Evolutionary conservation across 2,329 filamentous ascomycete genomes (phyloP).

Genomic region (Ceratocystis papillata): DNA sequence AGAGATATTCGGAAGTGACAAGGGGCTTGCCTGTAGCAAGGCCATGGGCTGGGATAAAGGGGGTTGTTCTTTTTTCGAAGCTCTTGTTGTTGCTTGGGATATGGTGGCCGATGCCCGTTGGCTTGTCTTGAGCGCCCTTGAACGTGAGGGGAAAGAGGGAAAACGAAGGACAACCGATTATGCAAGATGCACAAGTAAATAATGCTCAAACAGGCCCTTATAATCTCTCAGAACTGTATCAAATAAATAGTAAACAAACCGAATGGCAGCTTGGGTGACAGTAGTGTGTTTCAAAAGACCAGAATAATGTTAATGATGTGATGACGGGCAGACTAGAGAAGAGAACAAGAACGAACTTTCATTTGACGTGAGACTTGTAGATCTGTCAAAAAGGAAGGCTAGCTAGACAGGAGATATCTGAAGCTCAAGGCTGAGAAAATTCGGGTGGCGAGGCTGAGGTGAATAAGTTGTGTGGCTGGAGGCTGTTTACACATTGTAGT

Average conservation of each 20-base stretch:
- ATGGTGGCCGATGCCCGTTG: not conserved
- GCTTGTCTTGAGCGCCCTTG: not conserved
- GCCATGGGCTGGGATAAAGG: not conserved
- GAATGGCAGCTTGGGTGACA: slow-evolving; percentile 6
- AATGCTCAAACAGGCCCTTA: not conserved
- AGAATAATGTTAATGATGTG: not conserved
- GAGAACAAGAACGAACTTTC: not conserved
- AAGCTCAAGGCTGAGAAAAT: not conserved
- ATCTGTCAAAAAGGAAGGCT: not conserved
- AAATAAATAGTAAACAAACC: not conserved
- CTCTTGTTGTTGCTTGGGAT: slow-evolving; percentile 6
- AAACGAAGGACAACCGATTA: not conserved
- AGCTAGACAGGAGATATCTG: no score
- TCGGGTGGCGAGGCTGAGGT: not conserved
- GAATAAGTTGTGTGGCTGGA: not conserved
- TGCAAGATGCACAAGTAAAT: not conserved
- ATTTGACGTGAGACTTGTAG: not conserved
- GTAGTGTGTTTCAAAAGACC: slow-evolving; percentile 8
- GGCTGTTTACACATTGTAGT: not conserved
- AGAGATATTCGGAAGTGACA: not conserved
- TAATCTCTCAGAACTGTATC: not conserved
- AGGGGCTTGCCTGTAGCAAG: not conserved
- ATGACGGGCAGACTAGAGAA: not conserved
- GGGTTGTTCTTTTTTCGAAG: not conserved
- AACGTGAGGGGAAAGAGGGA: not conserved